A percentile compares a stretch with the other conserved stretches of the same genome.
phyloP scores from a whole-genome alignment of 257 asterid species.

The Solanum pinnatisectum region DNA sequence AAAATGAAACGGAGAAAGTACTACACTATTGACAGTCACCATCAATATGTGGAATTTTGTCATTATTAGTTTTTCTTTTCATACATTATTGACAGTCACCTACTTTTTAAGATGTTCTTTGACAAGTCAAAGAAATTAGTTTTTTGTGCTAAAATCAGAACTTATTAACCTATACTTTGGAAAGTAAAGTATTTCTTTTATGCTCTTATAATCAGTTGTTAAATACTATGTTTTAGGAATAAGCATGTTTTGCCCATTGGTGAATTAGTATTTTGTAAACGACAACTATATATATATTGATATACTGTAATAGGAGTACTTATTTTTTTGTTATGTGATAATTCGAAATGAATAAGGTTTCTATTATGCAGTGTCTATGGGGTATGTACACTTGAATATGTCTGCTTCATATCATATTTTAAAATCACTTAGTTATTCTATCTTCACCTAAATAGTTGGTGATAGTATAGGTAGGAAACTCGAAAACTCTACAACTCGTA shows the following conservation, averaged over 20 bases:
- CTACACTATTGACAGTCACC: not conserved
- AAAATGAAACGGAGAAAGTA: no score
- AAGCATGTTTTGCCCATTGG: no score
- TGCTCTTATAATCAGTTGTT: not conserved
- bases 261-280: not conserved
- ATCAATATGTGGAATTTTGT: not conserved
- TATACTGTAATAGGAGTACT: not conserved
- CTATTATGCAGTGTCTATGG: not conserved
- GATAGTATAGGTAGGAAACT: not conserved
- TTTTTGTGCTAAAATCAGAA: no score
- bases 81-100: no score
- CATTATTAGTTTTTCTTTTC: not conserved
- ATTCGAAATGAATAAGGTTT: not conserved
- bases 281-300: not conserved
- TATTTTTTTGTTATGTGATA: not conserved
- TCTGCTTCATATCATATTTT: not conserved
- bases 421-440: not conserved
- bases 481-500: not conserved
- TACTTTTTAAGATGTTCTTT: no score
- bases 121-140: no score
- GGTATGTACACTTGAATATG: not conserved
- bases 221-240: no score
- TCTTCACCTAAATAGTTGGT: not conserved
- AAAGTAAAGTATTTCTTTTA: no score
- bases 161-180: no score